Percentiles rank a stretch among this genome's conserved stretches.
phyloP scores from a whole-genome alignment of 805 yeast genomes.

The Sungouiozyma intestinalis region DNA sequence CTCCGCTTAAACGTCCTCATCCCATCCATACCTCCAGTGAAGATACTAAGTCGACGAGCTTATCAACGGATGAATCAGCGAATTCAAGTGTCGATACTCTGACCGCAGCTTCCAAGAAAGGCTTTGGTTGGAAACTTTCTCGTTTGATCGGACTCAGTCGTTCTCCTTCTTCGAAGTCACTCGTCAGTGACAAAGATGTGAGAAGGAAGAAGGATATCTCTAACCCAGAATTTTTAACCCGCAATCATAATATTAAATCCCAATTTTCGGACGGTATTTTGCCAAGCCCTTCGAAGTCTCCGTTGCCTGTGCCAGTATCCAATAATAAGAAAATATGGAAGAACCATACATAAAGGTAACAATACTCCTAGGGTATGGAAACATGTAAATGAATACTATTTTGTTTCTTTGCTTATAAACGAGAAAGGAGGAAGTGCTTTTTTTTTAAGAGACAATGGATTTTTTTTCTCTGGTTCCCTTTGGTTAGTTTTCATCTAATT shows the following conservation, averaged over 20 bases:
- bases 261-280: not conserved
- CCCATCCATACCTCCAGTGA: not conserved
- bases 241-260: not conserved
- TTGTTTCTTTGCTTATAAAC: too few relatives aligned
- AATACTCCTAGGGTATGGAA: too few relatives aligned
- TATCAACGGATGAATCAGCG: not conserved
- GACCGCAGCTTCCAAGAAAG: not conserved
- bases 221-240: not conserved
- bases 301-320: not conserved
- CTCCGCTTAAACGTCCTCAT: not conserved
- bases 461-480: not conserved
- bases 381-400: too few relatives aligned
- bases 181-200: not conserved
- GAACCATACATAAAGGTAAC: not conserved
- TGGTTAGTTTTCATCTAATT: not conserved
- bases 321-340: not conserved
- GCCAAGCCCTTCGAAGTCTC: not conserved
- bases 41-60: not conserved
- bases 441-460: not conserved
- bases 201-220: not conserved
- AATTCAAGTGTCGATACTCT: not conserved
- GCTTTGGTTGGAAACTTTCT: not conserved
- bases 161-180: not conserved
- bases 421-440: not conserved
- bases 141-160: not conserved